Evolutionary conservation across 106 monocot genomes (phyloP).

Genomic region (Acanthochlamys bracteata): DNA sequence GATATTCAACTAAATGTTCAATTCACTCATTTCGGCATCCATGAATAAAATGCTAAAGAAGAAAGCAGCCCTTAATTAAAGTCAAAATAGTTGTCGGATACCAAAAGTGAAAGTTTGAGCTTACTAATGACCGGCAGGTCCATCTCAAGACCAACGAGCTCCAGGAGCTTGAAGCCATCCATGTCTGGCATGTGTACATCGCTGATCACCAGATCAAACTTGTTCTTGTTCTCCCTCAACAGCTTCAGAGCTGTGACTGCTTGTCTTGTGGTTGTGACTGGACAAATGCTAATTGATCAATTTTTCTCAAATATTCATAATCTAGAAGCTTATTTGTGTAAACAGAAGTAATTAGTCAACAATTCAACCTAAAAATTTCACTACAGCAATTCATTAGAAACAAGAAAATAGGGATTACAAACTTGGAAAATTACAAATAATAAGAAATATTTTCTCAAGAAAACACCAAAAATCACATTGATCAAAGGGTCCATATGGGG

Average conservation of each 20-base stretch:
- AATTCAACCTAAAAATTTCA: background rate
- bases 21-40: background rate
- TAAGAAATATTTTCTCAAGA: too few relatives aligned
- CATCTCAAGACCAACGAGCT: slow-evolving; percentile 23
- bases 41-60: background rate
- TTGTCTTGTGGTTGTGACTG: slow-evolving; percentile 8
- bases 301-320: background rate
- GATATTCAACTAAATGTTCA: too few relatives aligned
- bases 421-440: too few relatives aligned
- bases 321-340: background rate
- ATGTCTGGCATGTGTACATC: slow-evolving; percentile 35
- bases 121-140: slow-evolving; percentile 34
- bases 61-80: background rate
- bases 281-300: background rate
- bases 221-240: slow-evolving; percentile 15
- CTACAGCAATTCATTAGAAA: too few relatives aligned
- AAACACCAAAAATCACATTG: too few relatives aligned
- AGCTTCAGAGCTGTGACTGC: slow-evolving; percentile 11
- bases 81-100: background rate
- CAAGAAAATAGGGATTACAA: too few relatives aligned
- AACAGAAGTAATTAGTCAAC: background rate
- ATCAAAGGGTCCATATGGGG: too few relatives aligned
- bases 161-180: slow-evolving; percentile 29
- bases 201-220: slow-evolving; percentile 29
- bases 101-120: background rate